Conservation (phyloP, 805 yeast species). For the Kuraishia capsulata region DNA sequence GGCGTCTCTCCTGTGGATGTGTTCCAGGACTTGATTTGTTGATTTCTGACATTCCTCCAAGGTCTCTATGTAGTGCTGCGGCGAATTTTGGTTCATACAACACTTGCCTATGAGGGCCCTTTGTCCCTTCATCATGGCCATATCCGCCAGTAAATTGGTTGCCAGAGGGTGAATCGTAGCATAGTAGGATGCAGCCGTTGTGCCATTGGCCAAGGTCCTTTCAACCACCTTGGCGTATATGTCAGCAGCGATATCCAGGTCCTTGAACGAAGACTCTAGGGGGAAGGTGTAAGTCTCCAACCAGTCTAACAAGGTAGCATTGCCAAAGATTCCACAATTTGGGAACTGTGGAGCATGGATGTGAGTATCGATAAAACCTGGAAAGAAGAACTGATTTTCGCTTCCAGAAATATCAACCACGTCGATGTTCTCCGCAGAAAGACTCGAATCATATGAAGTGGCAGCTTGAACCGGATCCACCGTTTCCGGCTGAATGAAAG, state of each 20-base stretch:
- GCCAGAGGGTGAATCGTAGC: slow-evolving; percentile 80
- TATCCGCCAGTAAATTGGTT: slow-evolving; percentile 66
- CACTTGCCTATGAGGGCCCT: slow-evolving; percentile 89
- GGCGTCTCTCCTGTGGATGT: slow-evolving; percentile 43
- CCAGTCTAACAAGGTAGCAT: slow-evolving; percentile 85
- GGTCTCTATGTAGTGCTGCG: slow-evolving; percentile 59
- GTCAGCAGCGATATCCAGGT: slow-evolving; percentile 41
- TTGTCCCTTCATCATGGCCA: slow-evolving; percentile 63
- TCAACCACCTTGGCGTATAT: slow-evolving; percentile 63
- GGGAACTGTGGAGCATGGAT: slow-evolving; percentile 84
- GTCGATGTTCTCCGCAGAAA: slow-evolving; percentile 14
- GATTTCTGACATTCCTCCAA: slow-evolving; percentile 39
- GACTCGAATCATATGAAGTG: slow-evolving; percentile 7
- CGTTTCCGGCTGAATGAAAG: slow-evolving; percentile 18
- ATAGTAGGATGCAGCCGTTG: slow-evolving; percentile 87
- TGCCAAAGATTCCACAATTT: slow-evolving; percentile 76
- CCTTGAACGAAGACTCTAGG: slow-evolving; percentile 59
- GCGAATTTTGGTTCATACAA: slow-evolving; percentile 85
- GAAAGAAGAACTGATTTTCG: slow-evolving; percentile 57
- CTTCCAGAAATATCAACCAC: slow-evolving; percentile 25
- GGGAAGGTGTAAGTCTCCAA: slow-evolving; percentile 83
- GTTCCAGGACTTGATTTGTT: slow-evolving; percentile 43
- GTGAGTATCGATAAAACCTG: slow-evolving; percentile 79
- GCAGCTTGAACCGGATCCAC: slow-evolving; percentile 20
- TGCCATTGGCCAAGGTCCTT: slow-evolving; percentile 69